phyloP scores from a whole-genome alignment of 2,329 filamentous ascomycete genomes.

The Talaromyces sp. region DNA sequence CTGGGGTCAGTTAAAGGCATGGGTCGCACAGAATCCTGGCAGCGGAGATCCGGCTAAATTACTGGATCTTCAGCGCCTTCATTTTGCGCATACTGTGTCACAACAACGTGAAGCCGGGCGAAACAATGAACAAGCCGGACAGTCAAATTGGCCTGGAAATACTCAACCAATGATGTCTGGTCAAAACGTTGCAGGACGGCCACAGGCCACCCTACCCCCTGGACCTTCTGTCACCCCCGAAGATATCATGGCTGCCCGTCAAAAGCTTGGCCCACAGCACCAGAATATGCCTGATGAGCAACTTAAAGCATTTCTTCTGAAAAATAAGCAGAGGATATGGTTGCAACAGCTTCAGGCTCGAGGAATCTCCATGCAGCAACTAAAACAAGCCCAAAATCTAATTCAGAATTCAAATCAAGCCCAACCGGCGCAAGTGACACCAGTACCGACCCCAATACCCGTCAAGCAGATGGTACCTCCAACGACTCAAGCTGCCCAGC shows the following conservation, averaged over 20 bases:
- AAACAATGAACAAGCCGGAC: slow-evolving; percentile 22
- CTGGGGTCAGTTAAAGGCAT: slow-evolving; percentile 55
- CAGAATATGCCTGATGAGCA: slow-evolving; percentile 40
- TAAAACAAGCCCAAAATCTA: slow-evolving; percentile 19
- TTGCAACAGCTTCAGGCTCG: slow-evolving; percentile 28
- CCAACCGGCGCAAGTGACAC: slow-evolving; percentile 23
- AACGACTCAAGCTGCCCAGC: slow-evolving; percentile 23
- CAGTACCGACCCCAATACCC: slow-evolving; percentile 23
- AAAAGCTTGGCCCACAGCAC: slow-evolving; percentile 30
- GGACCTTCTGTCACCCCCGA: slow-evolving; percentile 27
- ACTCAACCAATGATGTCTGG: slow-evolving; percentile 26
- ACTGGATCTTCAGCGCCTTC: slow-evolving; percentile 37
- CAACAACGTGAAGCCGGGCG: slow-evolving; percentile 17
- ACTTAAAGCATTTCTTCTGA: slow-evolving; percentile 33
- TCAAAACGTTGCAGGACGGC: slow-evolving; percentile 27
- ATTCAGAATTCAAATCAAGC: slow-evolving; percentile 20
- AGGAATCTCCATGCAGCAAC: slow-evolving; percentile 16
- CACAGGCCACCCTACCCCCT: slow-evolving; percentile 18
- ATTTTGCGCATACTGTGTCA: slow-evolving; percentile 38
- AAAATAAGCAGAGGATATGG: slow-evolving; percentile 33
- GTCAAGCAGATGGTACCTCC: slow-evolving; percentile 19
- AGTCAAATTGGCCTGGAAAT: slow-evolving; percentile 23
- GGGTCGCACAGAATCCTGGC: slow-evolving; percentile 45
- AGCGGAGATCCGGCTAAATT: slow-evolving; percentile 39
- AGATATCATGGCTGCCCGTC: slow-evolving; percentile 35